These are phyloP conservation scores for Phytophthora podocarpi DNA, from an alignment of 352 stramenopile genomes.

Conservation along the genomic window DNA sequence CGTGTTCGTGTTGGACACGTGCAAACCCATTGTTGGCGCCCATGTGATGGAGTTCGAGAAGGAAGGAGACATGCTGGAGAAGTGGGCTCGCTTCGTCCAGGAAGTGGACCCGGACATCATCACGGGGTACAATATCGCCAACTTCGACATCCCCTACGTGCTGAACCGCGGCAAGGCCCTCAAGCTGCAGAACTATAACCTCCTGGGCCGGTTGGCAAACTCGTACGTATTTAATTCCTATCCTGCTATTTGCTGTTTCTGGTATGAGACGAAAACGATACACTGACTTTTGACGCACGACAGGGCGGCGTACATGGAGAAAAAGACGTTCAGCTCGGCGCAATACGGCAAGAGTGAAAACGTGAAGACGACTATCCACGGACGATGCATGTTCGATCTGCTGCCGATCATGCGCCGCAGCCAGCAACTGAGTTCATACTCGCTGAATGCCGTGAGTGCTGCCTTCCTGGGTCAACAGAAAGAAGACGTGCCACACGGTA, in stretches of 20 bases:
- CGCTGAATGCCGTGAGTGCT: slow-evolving; percentile 98
- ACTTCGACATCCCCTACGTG: slow-evolving; percentile 99
- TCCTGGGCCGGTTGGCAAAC: slow-evolving; percentile 90
- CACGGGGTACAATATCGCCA: slow-evolving; percentile 99
- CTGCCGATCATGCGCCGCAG: slow-evolving; percentile 99
- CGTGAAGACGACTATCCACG: slow-evolving; percentile 98
- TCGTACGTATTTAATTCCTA: slow-evolving; percentile 45
- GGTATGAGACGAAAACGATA: background rate
- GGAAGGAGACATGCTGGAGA: slow-evolving; percentile 97
- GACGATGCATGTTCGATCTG: slow-evolving; percentile 99
- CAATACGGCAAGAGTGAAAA: slow-evolving; percentile 98
- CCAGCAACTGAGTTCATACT: slow-evolving; percentile 99
- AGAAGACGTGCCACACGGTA: slow-evolving; percentile 99
- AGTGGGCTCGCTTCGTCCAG: slow-evolving; percentile 97
- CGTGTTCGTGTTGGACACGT: slow-evolving; percentile 98
- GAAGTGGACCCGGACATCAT: slow-evolving; percentile 98
- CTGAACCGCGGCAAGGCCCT: slow-evolving; percentile 97
- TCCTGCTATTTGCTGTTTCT: background rate
- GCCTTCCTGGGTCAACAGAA: slow-evolving; percentile 99
- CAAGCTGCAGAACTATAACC: slow-evolving; percentile 72
- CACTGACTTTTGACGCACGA: slow-evolving; percentile 10
- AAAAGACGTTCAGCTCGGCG: slow-evolving; percentile 98
- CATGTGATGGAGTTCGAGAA: slow-evolving; percentile 97
- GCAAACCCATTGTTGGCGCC: slow-evolving; percentile 97
- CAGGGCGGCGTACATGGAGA: slow-evolving; percentile 91